Evolutionary conservation across 1,284 basidiomycete species (phyloP), one percentile per base, ranked within the genome.

Genomic region (Cronartium quercuum): DNA sequence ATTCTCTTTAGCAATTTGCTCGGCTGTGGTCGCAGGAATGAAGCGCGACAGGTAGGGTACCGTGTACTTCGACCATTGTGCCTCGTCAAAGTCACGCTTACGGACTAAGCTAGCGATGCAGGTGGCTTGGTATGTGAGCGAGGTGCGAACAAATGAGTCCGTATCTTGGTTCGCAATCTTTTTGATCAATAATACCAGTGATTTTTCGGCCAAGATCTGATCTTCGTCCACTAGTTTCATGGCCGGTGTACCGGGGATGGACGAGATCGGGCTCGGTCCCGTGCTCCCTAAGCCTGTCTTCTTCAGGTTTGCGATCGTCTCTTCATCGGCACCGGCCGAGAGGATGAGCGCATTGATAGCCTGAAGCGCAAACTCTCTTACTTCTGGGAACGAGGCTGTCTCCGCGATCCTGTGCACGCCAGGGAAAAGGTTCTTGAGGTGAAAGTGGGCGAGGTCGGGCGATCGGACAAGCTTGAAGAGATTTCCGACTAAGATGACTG

Each of bases 401-500:
- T 88, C 89, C 21, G 91, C 91, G 78, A 98, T 94, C 81, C 90
- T 91, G 82, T 92, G 88, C 38, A 98, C 94, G 78, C 94, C 93
- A 51, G 93, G 91, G 3, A 95, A 90, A 58, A 98, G 88, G 63
- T 89, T 86, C 78, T 91, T 91, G 40, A 97, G 87, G 84, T 98
- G 95, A 63, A 87, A 86, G 10, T 92, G 93, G 63, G 96, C 95
- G 68, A 97, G 88, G 77, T 87, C 89, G 4, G 92, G 91, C 80
- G 96, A 89, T 76, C 95, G 90, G 61, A 98, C 96, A 73, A 98
- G 89, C 84, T 98, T 98, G 83, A 98, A 95, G 74, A 98, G 86
- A 84, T 98, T 98, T 82, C 95, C 94, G 76, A 95, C 88, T 79
- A 98, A 91, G 70, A 98, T 90, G 76, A 95, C 93, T 29, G 92